Evolutionary conservation across 345 rosid species (phyloP), one percentile per base, ranked within the genome.

Genomic region (Xanthoceras sorbifolium): DNA sequence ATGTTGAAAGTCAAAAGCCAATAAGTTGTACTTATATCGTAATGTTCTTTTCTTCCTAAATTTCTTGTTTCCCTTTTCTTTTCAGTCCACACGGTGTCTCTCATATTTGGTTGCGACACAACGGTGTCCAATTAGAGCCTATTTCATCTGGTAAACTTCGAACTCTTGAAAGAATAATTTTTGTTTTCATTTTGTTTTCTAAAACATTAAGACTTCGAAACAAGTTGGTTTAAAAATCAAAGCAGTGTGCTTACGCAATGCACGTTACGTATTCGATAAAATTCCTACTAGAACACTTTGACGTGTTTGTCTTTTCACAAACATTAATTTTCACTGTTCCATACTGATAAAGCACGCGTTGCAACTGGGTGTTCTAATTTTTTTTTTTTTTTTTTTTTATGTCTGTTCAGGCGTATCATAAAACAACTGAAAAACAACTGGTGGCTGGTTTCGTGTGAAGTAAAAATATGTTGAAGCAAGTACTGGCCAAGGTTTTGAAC

Each of bases 381-480:
- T 29, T 32, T 7, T 38, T 64, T 60, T 22, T 2, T 17, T 23
- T 28, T 44, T 20, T 20, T 2, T 34, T n/a, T n/a, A 57, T 55
- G n/a, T 52, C 7, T 48, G 67, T 72, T 25, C 25, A n/a, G 50
- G 63, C 34, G 57, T 17, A 28, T 31, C 25, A 12, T 36, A 26
- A 20, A 63, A 40, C 54, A 11, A 31, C 64, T 52, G 64, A 1
- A 32, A 54, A 40, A 52, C 11, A 5, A 3, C 48, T 54, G 14
- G n/a, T n/a, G 31, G 22, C 6, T 32, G 12, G 14, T 73, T 57
- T 12, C 54, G 18, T 73, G 74, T 64, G 76, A 77, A 74, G 18
- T 64, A 69, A 26, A 69, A 76, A 67, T 29, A 87, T 87, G 90
- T 82, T 89, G 82, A 90, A 80, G 83, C 88, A 87, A 78, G 89